Percentiles rank a stretch among this genome's conserved stretches.
phyloP scores from a whole-genome alignment of 257 asterid genomes.

The Solanum stenotomum region DNA sequence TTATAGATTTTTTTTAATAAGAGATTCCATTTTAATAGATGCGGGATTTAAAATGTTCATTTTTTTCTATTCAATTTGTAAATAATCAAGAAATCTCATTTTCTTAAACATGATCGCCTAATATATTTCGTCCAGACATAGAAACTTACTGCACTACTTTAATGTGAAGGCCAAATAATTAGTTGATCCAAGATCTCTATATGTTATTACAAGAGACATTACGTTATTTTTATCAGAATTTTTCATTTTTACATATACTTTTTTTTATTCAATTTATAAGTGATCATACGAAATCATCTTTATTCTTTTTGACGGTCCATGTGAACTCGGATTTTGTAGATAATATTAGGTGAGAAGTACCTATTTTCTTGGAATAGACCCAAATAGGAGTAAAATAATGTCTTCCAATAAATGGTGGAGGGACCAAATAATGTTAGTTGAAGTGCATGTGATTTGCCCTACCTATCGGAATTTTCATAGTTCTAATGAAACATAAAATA shows the following conservation, averaged over 20 bases:
- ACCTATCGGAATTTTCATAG: neutral
- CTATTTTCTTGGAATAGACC: neutral
- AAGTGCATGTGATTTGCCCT: neutral
- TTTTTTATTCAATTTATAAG: too few species aligned
- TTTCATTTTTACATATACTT: too few species aligned
- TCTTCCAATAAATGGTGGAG: neutral
- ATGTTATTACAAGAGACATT: neutral
- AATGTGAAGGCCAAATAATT: neutral
- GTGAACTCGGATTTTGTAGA: neutral
- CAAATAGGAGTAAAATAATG: neutral
- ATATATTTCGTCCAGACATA: too few species aligned
- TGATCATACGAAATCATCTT: too few species aligned
- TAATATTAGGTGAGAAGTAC: neutral
- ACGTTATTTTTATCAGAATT: accelerated
- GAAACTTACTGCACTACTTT: too few species aligned
- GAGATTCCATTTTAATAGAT: too few species aligned
- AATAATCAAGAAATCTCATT: neutral
- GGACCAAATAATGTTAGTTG: neutral
- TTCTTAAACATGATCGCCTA: too few species aligned
- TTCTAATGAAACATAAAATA: neutral
- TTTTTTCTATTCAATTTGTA: neutral
- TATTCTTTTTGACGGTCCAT: neutral
- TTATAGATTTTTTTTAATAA: too few species aligned
- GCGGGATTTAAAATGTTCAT: too few species aligned
- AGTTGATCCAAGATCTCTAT: too few species aligned